Base-by-base conservation (phyloP, 2,329 filamentous ascomycete species). In the Ophiostoma novo-ulmi region DNA sequence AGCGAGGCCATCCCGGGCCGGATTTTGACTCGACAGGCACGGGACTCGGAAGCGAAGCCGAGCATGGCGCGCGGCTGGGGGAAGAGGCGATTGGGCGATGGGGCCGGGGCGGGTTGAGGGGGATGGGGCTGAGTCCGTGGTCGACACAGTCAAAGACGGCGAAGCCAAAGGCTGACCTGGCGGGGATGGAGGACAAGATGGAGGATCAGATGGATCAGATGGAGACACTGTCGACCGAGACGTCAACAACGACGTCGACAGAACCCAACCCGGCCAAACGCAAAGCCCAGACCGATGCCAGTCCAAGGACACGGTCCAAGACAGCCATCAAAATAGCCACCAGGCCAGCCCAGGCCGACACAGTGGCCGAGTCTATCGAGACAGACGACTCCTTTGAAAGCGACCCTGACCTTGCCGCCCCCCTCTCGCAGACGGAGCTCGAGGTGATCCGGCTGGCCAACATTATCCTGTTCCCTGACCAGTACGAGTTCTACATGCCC, bases 61-160 rank as follows among this genome's bases (percentile, higher is more conserved):
- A 83, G n/a, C 81, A 83, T 72, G 79, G 81, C 14, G 80, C 80
- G 0, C 79, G 84, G 0, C 80, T 83, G 1, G 82, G 81, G 26
- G 83, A 85, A 75, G 81, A 80, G 48, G 84, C 85, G 70, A 85
- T 87, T 81, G 80, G 14, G 80, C 81, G 63, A 80, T 83, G 1
- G 85, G 84, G 13, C 85, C 85, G 1, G 78, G 81, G 82, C 8
- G 85, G 80, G 0, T 76, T 88, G 70, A 81, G 83, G 73, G 85
- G 85, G n/a, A 88, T 88, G 85, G 86, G 86, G 0, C 78, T 88
- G 1, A 81, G 81, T 52, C 84, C 83, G 3, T 87, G 85, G 81
- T 81, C 80, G 66, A 74, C 63, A 39, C 81, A 4, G 77, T 81
- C 68, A 26, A 41, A 20, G 67, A 11, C 44, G 39, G 17, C 17